Evolutionary conservation across 306 rosid species (phyloP), one percentile per base, ranked within the genome.

Genomic region (Vigna unguiculata): DNA sequence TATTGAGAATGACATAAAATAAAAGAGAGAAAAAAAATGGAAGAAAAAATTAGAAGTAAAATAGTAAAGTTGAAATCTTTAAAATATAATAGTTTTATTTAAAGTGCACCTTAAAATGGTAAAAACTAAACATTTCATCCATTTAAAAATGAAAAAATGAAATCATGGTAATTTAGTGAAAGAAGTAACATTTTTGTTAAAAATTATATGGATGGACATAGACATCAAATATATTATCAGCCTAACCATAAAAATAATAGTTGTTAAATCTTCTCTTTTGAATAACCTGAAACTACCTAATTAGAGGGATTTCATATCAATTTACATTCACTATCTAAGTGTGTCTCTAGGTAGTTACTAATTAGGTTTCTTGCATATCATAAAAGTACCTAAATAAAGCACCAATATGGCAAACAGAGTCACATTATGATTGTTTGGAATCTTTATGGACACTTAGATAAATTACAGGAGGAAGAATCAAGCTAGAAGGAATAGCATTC

Each of bases 401-500:
- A 62, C 16, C 76, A 65, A 67, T 59, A 59, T 72, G 69, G 49
- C 45, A 84, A 20, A 9, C 59, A 69, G 70, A 74, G 76, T 28
- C 71, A 62, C 78, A 64, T 71, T 76, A 32, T 64, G 49, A 64
- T 47, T 55, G 55, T 81, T 85, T 73, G 83, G 88, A 81, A 78
- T 74, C 62, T 78, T 68, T 71, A 40, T 40, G 79, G 72, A 34
- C 20, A 53, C 62, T 38, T 53, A 16, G 61, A 41, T 40, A 38
- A 71, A 30, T 68, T 41, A 13, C 41, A 76, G 43, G 12, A 21
- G 40, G 54, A 69, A 63, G 80, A 84, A 84, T 80, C 58, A 79
- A 78, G 79, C 79, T 84, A 76, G 60, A 77, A 51, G 73, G 88
- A 85, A 85, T 78, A 82, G 82, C 82, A 85, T 85, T 73, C 85